phyloP scores from a whole-genome alignment of 106 monocot species.

The Phalaenopsis aphrodite region DNA sequence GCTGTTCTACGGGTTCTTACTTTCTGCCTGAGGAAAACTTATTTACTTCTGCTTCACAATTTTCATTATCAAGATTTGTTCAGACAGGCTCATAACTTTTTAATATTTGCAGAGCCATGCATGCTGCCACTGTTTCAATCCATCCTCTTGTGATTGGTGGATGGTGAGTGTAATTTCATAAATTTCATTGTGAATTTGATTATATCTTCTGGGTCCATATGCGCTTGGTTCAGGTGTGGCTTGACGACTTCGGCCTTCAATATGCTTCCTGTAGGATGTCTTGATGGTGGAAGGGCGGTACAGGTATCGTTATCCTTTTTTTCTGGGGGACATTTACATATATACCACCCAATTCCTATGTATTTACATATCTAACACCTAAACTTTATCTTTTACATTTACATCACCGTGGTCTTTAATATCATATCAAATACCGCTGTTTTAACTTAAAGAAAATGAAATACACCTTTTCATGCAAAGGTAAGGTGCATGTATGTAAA shows the following conservation, averaged over 20 bases:
- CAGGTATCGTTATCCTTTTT: conserved; percentile 37
- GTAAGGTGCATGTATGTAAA: too few species aligned
- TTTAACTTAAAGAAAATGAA: too few species aligned
- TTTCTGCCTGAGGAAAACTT: background rate
- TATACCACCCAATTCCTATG: too few species aligned
- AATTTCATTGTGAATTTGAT: background rate
- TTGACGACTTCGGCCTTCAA: conserved; percentile 95
- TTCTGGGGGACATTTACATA: too few species aligned
- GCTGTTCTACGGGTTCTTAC: background rate
- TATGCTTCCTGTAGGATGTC: conserved; percentile 97
- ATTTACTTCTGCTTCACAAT: background rate
- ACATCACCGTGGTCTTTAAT: too few species aligned
- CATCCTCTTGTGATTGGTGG: conserved; percentile 95
- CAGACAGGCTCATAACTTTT: background rate
- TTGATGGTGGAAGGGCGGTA: conserved; percentile 97
- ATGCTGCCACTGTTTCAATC: conserved; percentile 83
- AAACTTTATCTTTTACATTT: too few species aligned
- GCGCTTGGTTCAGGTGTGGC: conserved; percentile 66
- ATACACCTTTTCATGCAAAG: too few species aligned
- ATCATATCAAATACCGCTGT: too few species aligned
- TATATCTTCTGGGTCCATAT: conserved; percentile 5
- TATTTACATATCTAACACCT: too few species aligned
- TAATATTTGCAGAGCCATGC: conserved; percentile 81
- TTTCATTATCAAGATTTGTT: background rate
- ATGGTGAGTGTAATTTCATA: conserved; percentile 53